Percentiles rank a stretch among this genome's conserved stretches.
Conservation (phyloP, 2,329 filamentous ascomycete species). For the Zasmidium cellare region DNA sequence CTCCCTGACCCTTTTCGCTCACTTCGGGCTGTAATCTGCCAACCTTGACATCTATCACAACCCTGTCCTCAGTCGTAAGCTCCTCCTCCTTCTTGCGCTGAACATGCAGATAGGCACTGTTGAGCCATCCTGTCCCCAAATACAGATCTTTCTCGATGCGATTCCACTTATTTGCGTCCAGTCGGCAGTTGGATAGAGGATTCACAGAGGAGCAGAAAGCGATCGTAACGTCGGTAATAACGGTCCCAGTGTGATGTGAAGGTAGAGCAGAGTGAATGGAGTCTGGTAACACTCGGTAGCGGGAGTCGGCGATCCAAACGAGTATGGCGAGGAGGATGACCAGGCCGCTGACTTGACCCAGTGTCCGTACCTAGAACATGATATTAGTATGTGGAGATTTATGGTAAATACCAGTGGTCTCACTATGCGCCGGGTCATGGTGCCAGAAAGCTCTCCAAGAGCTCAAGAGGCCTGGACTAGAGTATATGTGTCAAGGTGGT, state of each 20-base stretch:
- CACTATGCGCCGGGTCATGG: conserved; percentile 26
- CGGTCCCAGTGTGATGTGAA: conserved; percentile 76
- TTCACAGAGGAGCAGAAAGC: conserved; percentile 75
- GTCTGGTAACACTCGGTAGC: conserved; percentile 81
- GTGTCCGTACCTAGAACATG: conserved; percentile 59
- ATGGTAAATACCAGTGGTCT: neutral
- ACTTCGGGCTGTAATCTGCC: conserved; percentile 68
- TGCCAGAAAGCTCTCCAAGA: conserved; percentile 2
- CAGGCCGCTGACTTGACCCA: conserved; percentile 71
- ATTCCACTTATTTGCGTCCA: conserved; percentile 74
- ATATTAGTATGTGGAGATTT: conserved; percentile 1
- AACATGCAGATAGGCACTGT: conserved; percentile 77
- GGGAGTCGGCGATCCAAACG: conserved; percentile 81
- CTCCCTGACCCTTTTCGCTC: conserved; percentile 56
- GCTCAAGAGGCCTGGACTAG: neutral
- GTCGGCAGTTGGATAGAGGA: conserved; percentile 49
- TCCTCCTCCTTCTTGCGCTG: conserved; percentile 85
- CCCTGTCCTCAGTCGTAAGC: conserved; percentile 69
- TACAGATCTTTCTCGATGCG: conserved; percentile 88
- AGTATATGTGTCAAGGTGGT: conserved; percentile 5
- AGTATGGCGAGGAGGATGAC: conserved; percentile 64
- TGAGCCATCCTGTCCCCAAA: conserved; percentile 70
- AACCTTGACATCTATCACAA: conserved; percentile 77
- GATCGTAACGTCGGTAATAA: conserved; percentile 83
- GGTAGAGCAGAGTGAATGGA: conserved; percentile 86